Base-by-base conservation (phyloP, 148 eudicot genomes). In the Euryodendron excelsum region DNA sequence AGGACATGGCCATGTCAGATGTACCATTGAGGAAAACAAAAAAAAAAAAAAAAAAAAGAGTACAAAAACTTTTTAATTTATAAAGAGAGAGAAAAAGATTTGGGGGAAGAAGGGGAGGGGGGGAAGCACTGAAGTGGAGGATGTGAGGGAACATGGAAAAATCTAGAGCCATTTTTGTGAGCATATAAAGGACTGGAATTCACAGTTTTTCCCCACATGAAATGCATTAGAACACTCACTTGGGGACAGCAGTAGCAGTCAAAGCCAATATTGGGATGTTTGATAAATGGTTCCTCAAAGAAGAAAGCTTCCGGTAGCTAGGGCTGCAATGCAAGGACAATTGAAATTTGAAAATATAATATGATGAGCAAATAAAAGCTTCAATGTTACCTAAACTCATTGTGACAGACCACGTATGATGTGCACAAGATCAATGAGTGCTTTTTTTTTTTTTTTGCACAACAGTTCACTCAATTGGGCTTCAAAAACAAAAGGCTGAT, bases 231-330 rank as follows among this genome's bases (percentile, higher is more conserved):
- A 39, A 47, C 30, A 89, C 97, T 92, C 87, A 94, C 98, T 91
- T 92, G 45, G 98, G 98, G 73, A 85, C 98, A 87, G 98, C 98
- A 77, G 98, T 94, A 80, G 98, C 98, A 72, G 98, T 94, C 88
- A 94, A 78, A 71, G 98, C 98, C 82, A 94, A 84, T 77, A 94
- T 90, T 69, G 98, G 98, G 81, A 91, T 80, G 75, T 80, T 81
- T 56, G 98, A 91, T 53, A 94, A 80, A 59, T 67, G 81, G 47
- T 82, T 74, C 83, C 98, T 92, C 77, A 94, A 78, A 77, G 97
- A 87, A 66, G 96, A 91, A 79, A 94, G 92, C 87, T 94, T 94
- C 86, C 94, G 87, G 80, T 94, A 94, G 93, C 97, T 94, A 78
- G 98, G 97, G 90, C 98, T 92, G 87, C 39, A 77, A 74, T 53